phyloP scores from a whole-genome alignment of 345 rosid genomes.

The Limnanthes douglasii region DNA sequence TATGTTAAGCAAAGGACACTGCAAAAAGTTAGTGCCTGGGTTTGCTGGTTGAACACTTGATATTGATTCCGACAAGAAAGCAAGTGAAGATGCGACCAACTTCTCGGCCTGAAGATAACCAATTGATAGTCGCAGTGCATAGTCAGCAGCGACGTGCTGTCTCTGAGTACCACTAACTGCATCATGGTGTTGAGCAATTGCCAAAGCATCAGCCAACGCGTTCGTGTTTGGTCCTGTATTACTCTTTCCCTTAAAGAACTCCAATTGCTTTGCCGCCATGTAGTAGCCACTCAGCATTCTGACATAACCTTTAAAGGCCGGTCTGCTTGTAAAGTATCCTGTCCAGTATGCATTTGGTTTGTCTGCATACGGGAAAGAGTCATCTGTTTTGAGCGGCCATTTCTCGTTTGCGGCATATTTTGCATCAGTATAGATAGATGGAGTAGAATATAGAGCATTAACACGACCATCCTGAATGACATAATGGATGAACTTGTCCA shows the following conservation, averaged over 20 bases:
- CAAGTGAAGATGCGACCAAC: conserved; percentile 64
- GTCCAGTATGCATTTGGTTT: conserved; percentile 92
- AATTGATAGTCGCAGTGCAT: conserved; percentile 74
- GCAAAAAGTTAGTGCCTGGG: conserved; percentile 35
- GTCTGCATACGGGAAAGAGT: conserved; percentile 97
- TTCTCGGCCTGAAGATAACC: conserved; percentile 82
- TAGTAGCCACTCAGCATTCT: conserved; percentile 73
- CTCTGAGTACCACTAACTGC: conserved; percentile 94
- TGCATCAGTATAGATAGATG: conserved; percentile 82
- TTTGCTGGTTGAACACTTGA: conserved; percentile 23
- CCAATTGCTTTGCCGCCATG: conserved; percentile 77
- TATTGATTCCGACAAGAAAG: conserved; percentile 37
- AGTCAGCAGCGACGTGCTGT: conserved; percentile 94
- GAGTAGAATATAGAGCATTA: conserved; percentile 84
- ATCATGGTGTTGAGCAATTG: conserved; percentile 97
- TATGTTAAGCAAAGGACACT: conserved; percentile 89
- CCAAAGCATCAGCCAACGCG: conserved; percentile 67
- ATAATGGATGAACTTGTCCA: conserved; percentile 95
- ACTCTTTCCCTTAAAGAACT: conserved; percentile 58
- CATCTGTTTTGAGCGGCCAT: conserved; percentile 88
- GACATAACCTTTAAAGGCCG: conserved; percentile 74
- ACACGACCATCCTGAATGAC: conserved; percentile 90
- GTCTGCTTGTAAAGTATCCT: conserved; percentile 90
- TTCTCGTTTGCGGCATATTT: conserved; percentile 57
- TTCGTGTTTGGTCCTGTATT: conserved; percentile 50